phyloP scores from a whole-genome alignment of 129 eudicot species.

The Artemisia argyi region DNA sequence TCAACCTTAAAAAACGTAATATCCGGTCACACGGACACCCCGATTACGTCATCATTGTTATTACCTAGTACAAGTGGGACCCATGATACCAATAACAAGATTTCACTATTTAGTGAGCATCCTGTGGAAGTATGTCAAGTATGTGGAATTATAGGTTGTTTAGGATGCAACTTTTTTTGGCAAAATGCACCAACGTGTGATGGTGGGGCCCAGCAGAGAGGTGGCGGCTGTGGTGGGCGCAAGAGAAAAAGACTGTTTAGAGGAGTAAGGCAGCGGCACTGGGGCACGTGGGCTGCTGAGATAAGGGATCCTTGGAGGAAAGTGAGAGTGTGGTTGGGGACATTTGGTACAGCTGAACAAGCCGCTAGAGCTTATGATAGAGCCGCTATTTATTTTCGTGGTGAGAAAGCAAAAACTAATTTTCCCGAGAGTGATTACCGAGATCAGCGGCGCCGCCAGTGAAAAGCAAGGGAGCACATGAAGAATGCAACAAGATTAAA shows the following conservation, averaged over 20 bases:
- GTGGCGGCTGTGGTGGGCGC: conserved; percentile 2
- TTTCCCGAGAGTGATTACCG: conserved; percentile 41
- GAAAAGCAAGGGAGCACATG: not conserved
- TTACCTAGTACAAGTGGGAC: not conserved
- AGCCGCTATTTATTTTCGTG: conserved; percentile 50
- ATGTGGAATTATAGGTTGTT: conserved; percentile 23
- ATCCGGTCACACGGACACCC: not conserved
- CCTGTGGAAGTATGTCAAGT: conserved; percentile 27
- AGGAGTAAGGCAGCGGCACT: conserved; percentile 35
- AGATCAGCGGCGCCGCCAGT: not conserved
- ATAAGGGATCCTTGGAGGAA: conserved; percentile 44
- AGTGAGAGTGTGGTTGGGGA: conserved; percentile 51
- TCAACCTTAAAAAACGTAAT: conserved; percentile 24
- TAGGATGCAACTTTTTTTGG: conserved; percentile 30
- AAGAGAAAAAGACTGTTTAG: conserved; percentile 33
- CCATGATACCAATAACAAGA: not conserved
- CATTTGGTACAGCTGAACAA: conserved; percentile 46
- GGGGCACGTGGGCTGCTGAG: conserved; percentile 57
- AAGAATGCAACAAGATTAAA: too few relatives aligned
- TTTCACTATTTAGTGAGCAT: not conserved
- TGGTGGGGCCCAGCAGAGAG: not conserved
- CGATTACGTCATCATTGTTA: not conserved
- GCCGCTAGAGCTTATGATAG: conserved; percentile 61
- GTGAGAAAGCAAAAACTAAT: conserved; percentile 51
- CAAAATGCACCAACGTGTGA: conserved; percentile 19